These are phyloP conservation scores for Tremella yokohamensis DNA, from an alignment of 768 basidiomycete species.

Conservation along the genomic window DNA sequence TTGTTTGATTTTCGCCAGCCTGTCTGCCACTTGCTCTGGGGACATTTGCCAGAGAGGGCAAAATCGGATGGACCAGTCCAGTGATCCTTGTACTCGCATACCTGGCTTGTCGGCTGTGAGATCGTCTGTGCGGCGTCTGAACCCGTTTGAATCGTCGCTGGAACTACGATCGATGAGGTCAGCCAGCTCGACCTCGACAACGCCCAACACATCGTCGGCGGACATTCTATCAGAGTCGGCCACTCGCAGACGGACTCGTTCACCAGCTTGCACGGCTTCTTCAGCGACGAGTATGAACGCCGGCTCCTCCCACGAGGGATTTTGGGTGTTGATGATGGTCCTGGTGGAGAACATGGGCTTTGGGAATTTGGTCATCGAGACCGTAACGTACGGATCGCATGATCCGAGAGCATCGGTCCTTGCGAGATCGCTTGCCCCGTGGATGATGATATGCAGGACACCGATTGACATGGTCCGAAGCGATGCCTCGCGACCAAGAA, in stretches of 20 bases:
- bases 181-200: constrained; percentile 48
- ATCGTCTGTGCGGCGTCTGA: constrained; percentile 21
- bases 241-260: constrained; percentile 41
- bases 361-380: constrained; percentile 45
- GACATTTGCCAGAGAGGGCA: constrained; percentile 49
- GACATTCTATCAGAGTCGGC: constrained; percentile 50
- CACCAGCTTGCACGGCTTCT: constrained; percentile 49
- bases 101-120: constrained; percentile 32
- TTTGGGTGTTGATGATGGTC: constrained; percentile 44
- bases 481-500: constrained; percentile 46
- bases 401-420: constrained; percentile 46
- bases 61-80: constrained; percentile 46
- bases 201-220: constrained; percentile 48
- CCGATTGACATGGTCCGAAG: constrained; percentile 45
- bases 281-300: constrained; percentile 43
- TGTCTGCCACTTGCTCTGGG: constrained; percentile 19
- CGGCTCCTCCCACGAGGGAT: constrained; percentile 51
- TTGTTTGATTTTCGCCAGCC: constrained; percentile 14
- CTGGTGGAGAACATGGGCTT: constrained; percentile 49
- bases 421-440: constrained; percentile 40
- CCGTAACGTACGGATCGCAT: constrained; percentile 50
- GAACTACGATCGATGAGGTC: constrained; percentile 36
- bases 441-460: constrained; percentile 46
- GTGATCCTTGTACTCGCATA: constrained; percentile 35
- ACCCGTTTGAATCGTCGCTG: background rate